These are phyloP conservation scores for Ophiostoma triangulosporum DNA, from an alignment of 2,329 filamentous ascomycete species.

Conservation along the genomic window DNA sequence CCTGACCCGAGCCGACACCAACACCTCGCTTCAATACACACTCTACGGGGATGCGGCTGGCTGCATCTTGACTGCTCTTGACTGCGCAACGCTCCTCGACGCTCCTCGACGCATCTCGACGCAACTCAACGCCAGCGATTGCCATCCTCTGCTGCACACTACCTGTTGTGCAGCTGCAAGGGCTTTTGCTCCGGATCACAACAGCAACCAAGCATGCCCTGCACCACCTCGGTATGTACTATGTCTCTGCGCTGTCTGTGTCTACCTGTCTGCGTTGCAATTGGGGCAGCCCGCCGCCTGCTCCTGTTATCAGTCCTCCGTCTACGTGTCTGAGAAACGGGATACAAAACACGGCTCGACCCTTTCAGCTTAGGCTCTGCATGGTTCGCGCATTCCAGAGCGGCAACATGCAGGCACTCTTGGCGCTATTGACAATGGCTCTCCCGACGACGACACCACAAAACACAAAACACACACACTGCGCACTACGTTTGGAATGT, in stretches of 20 bases:
- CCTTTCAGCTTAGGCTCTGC: not conserved
- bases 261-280: not conserved
- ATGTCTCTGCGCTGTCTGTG: not conserved
- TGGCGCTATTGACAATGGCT: not conserved
- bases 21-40: not conserved
- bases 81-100: not conserved
- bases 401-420: not conserved
- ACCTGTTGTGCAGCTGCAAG: slow-evolving; percentile 5
- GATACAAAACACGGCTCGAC: not conserved
- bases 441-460: not conserved
- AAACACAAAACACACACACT: not conserved
- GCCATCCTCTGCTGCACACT: no score
- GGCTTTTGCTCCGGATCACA: slow-evolving; percentile 1
- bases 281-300: not conserved
- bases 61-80: not conserved
- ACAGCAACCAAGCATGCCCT: slow-evolving; percentile 9
- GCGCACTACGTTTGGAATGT: slow-evolving; percentile 6
- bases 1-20: no score
- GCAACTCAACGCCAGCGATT: no score
- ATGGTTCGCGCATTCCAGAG: not conserved
- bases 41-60: not conserved
- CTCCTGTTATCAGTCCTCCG: not conserved
- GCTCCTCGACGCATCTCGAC: no score
- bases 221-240: slow-evolving; percentile 7
- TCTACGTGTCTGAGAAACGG: not conserved